phyloP scores from a whole-genome alignment of 768 basidiomycete species.

The Lactarius pseudohatsudake region DNA sequence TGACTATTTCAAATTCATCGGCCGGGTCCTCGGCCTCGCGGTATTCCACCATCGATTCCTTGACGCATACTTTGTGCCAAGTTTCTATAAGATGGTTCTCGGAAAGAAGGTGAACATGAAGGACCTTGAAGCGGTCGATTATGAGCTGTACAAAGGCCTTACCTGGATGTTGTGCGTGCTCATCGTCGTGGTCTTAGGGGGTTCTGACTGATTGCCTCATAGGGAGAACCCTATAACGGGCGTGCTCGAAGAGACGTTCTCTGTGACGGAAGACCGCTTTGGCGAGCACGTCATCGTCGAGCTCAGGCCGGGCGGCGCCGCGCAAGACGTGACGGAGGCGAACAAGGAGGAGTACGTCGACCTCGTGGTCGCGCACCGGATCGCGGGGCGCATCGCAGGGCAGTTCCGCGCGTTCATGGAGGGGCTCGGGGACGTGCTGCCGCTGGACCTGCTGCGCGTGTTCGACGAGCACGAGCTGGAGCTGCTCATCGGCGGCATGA shows the following conservation, averaged over 20 bases:
- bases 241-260: conserved; percentile 72
- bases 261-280: conserved; percentile 69
- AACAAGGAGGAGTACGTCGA: conserved; percentile 82
- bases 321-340: conserved; percentile 63
- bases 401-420: conserved; percentile 86
- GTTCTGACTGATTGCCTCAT: conserved; percentile 12
- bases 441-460: conserved; percentile 79
- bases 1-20: conserved; percentile 82
- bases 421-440: conserved; percentile 82
- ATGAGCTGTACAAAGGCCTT: conserved; percentile 66
- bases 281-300: conserved; percentile 70
- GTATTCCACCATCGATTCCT: conserved; percentile 78
- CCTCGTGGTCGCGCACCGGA: conserved; percentile 78
- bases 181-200: neutral
- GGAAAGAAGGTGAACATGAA: conserved; percentile 56
- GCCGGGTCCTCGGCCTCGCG: conserved; percentile 68
- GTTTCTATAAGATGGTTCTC: conserved; percentile 79
- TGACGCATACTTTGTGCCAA: conserved; percentile 76
- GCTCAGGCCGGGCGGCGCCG: conserved; percentile 60
- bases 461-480: conserved; percentile 92
- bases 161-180: conserved; percentile 70
- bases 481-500: conserved; percentile 85
- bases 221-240: conserved; percentile 79
- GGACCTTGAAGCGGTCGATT: conserved; percentile 70
- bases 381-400: conserved; percentile 74